Evolutionary conservation across 768 basidiomycete genomes (phyloP).

Genomic region (Macrocybe gigantea): DNA sequence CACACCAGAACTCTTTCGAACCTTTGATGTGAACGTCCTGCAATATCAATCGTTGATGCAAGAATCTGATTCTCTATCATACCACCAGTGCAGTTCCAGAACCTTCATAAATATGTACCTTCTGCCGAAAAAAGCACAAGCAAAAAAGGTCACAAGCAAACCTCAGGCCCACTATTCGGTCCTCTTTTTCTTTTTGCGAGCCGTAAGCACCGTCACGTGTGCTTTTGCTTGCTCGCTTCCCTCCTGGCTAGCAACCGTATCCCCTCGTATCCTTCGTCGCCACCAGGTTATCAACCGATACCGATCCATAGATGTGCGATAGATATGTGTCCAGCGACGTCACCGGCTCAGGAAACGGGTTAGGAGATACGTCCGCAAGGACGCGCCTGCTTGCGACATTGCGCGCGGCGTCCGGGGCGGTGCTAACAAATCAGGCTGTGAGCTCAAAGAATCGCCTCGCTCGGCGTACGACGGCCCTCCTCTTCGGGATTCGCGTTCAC

Average conservation of each 20-base stretch:
- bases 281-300: conserved; percentile 45
- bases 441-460: conserved; percentile 15
- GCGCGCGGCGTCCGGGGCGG: conserved; percentile 49
- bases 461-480: conserved; percentile 34
- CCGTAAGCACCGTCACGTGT: conserved; percentile 54
- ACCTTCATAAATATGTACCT: no score
- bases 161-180: conserved; percentile 12
- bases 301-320: conserved; percentile 55
- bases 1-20: no score
- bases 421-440: conserved; percentile 27
- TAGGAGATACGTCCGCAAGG: conserved; percentile 50
- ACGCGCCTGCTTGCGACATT: conserved; percentile 18
- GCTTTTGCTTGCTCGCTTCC: conserved; percentile 10
- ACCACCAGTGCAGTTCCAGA: no score
- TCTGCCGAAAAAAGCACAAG: no score
- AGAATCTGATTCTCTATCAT: no score
- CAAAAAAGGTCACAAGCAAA: no score
- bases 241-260: conserved; percentile 2
- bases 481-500: conserved; percentile 10
- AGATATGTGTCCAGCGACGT: conserved; percentile 56
- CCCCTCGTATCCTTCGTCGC: background rate
- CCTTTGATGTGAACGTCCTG: no score
- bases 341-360: conserved; percentile 62
- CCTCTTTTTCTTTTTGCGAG: conserved; percentile 51
- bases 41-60: no score